Conservation (phyloP, 495 filamentous ascomycete species). For the Penicillium herquei region DNA sequence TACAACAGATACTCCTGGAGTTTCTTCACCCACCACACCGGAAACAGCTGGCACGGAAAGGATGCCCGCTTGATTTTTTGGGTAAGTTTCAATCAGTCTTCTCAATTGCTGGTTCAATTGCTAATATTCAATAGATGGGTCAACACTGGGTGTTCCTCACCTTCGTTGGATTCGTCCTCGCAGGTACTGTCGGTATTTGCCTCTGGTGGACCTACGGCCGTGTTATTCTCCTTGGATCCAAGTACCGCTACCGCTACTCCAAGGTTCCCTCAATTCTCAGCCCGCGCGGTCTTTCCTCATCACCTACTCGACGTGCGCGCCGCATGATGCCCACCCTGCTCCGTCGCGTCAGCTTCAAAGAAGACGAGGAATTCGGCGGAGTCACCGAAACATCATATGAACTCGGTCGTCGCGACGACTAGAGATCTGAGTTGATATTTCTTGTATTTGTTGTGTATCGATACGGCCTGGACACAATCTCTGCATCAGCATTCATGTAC, state of each 20-base stretch:
- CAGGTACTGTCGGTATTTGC: conserved; percentile 53
- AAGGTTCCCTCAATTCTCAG: conserved; percentile 32
- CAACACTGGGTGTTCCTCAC: conserved; percentile 74
- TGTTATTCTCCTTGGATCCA: conserved; percentile 43
- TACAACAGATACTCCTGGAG: conserved; percentile 71
- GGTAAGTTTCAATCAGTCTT: conserved; percentile 38
- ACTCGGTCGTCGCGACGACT: conserved; percentile 41
- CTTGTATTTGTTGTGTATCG: conserved; percentile 25
- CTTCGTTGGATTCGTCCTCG: conserved; percentile 58
- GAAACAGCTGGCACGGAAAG: conserved; percentile 74
- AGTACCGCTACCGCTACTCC: conserved; percentile 45
- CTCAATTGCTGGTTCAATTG: neutral
- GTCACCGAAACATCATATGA: conserved; percentile 44
- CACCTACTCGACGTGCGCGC: conserved; percentile 36
- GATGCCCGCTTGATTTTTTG: conserved; percentile 79
- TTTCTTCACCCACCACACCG: conserved; percentile 74
- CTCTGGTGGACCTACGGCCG: conserved; percentile 58
- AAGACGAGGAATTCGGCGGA: conserved; percentile 41
- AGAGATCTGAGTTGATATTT: conserved; percentile 13
- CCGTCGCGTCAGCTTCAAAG: conserved; percentile 44
- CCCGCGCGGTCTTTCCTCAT: conserved; percentile 28
- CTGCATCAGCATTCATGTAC: conserved; percentile 30
- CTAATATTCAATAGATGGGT: conserved; percentile 50
- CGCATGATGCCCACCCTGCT: conserved; percentile 38
- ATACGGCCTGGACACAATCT: conserved; percentile 28